phyloP scores from a whole-genome alignment of 2,329 filamentous ascomycete genomes.

The Alternaria burnsii region DNA sequence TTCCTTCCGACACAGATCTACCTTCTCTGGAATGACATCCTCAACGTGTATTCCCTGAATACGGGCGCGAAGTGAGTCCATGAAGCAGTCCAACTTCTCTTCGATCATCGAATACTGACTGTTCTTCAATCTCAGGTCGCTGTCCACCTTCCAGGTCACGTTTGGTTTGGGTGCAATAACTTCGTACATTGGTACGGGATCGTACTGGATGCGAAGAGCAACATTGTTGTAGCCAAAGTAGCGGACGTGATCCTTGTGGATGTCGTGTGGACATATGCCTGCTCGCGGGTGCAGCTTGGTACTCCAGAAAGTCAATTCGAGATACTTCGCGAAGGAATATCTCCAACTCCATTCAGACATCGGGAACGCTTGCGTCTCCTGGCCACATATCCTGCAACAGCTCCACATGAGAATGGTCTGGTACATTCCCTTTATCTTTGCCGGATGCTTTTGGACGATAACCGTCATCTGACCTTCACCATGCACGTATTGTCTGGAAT shows the following conservation, averaged over 20 bases:
- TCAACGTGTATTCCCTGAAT: slow-evolving; percentile 90
- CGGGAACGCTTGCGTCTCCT: slow-evolving; percentile 85
- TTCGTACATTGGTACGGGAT: slow-evolving; percentile 90
- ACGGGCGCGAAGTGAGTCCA: slow-evolving; percentile 82
- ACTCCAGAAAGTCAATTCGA: slow-evolving; percentile 98
- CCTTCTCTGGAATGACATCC: slow-evolving; percentile 86
- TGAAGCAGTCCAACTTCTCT: slow-evolving; percentile 84
- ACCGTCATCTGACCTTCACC: slow-evolving; percentile 93
- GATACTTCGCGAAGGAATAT: slow-evolving; percentile 97
- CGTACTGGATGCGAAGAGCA: slow-evolving; percentile 88
- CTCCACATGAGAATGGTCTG: slow-evolving; percentile 97
- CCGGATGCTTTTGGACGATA: slow-evolving; percentile 79
- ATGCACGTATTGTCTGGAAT: slow-evolving; percentile 96
- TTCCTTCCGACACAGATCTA: slow-evolving; percentile 81
- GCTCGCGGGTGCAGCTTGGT: slow-evolving; percentile 78
- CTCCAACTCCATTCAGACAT: slow-evolving; percentile 98
- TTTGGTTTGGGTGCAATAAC: slow-evolving; percentile 89
- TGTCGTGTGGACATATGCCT: slow-evolving; percentile 85
- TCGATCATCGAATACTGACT: slow-evolving; percentile 85
- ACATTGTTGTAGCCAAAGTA: slow-evolving; percentile 92
- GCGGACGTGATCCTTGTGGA: slow-evolving; percentile 89
- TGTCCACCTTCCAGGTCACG: slow-evolving; percentile 97
- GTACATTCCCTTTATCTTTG: slow-evolving; percentile 70
- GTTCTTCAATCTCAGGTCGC: slow-evolving; percentile 91
- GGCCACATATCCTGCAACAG: slow-evolving; percentile 88